phyloP scores from a whole-genome alignment of 2,329 filamentous ascomycete genomes.

The Ophiostoma fasciatum region DNA sequence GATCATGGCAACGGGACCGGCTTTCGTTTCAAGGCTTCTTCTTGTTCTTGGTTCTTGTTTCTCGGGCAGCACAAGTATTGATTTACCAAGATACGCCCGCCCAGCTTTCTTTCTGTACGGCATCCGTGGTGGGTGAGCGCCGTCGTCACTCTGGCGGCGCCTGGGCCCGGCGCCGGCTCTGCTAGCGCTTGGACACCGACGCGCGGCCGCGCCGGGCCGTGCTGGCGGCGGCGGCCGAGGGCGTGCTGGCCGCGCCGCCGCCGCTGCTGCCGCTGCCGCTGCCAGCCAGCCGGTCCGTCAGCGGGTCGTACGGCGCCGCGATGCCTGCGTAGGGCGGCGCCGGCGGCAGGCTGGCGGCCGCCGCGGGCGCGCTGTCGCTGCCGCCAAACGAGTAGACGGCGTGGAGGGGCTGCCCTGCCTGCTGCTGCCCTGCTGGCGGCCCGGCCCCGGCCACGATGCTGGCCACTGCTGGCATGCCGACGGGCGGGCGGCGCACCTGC shows the following conservation, averaged over 20 bases:
- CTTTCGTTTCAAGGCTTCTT: too few relatives aligned
- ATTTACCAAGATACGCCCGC: too few relatives aligned
- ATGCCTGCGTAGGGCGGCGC: conserved; percentile 31
- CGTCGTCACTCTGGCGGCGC: too few relatives aligned
- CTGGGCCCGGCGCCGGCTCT: too few relatives aligned
- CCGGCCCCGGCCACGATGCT: background rate
- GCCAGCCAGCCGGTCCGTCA: conserved; percentile 29
- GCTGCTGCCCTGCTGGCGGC: background rate
- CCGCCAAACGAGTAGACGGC: conserved; percentile 38
- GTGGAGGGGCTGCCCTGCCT: conserved; percentile 14
- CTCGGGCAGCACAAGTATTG: too few relatives aligned
- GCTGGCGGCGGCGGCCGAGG: too few relatives aligned
- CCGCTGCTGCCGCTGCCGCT: too few relatives aligned
- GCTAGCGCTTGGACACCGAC: background rate
- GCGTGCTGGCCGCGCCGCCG: background rate
- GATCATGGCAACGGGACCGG: too few relatives aligned
- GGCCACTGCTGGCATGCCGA: conserved; percentile 33
- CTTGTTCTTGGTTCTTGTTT: too few relatives aligned
- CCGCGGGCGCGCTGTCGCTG: conserved; percentile 12
- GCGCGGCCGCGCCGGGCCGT: too few relatives aligned
- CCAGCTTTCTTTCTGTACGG: too few relatives aligned
- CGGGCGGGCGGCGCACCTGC: conserved; percentile 50
- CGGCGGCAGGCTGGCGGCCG: conserved; percentile 1
- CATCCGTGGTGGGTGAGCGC: too few relatives aligned
- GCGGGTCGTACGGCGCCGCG: conserved; percentile 41